Percentiles rank a stretch among this genome's conserved stretches.
These are phyloP conservation scores for Leptographium radiaticola DNA, from an alignment of 2,329 filamentous ascomycete genomes.

Conservation along the genomic window DNA sequence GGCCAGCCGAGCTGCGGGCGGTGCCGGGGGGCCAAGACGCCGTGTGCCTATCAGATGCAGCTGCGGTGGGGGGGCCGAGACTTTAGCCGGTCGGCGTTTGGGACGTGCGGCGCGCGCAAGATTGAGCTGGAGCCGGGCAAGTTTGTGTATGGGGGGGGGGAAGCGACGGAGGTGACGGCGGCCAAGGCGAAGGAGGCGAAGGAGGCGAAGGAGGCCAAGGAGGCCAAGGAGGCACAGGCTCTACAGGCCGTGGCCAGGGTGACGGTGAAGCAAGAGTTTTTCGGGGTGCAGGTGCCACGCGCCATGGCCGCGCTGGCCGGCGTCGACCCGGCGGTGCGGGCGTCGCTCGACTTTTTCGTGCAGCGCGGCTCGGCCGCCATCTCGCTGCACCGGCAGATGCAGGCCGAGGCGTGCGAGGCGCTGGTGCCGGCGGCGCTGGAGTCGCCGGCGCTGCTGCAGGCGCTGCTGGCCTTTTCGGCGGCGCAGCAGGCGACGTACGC, in stretches of 20 bases:
- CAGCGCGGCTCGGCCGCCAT: neutral
- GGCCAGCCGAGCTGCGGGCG: neutral
- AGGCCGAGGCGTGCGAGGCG: neutral
- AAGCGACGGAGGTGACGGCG: neutral
- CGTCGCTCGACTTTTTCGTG: neutral
- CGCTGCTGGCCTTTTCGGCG: neutral
- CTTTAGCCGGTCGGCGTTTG: neutral
- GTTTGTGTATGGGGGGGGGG: neutral
- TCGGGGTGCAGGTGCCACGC: neutral
- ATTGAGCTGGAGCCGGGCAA: slow-evolving; percentile 1
- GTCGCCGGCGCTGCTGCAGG: neutral
- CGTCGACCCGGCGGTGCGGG: neutral
- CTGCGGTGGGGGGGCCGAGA: slow-evolving; percentile 1
- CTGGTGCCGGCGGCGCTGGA: neutral
- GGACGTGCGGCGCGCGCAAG: neutral
- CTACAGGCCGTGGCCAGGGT: too few species aligned
- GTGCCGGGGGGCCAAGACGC: neutral
- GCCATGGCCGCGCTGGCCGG: neutral
- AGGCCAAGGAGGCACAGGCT: neutral
- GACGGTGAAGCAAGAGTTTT: too few species aligned
- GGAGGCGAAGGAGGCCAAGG: neutral
- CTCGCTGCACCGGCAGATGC: slow-evolving; percentile 1
- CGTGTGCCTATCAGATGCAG: neutral
- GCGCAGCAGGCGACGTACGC: slow-evolving; percentile 1
- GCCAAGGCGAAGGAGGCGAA: too few species aligned